These are phyloP conservation scores for Amanita fuliginea DNA, from an alignment of 768 basidiomycete genomes.

Conservation along the genomic window DNA sequence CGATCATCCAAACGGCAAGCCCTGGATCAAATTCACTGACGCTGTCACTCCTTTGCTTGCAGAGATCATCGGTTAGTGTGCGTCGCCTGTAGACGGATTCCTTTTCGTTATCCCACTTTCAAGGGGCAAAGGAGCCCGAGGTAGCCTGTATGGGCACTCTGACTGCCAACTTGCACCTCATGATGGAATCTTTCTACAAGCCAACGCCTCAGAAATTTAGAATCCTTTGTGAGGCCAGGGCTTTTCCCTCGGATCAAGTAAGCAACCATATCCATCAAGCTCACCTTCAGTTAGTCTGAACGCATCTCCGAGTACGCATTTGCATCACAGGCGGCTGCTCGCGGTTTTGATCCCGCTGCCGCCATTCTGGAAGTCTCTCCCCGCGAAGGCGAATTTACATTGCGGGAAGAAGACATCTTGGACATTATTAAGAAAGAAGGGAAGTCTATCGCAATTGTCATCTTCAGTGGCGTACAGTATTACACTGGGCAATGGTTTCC, in stretches of 20 bases:
- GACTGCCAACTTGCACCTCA: conserved; percentile 90
- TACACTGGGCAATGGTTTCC: conserved; percentile 96
- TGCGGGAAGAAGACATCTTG: conserved; percentile 87
- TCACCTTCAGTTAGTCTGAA: not conserved
- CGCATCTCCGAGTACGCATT: conserved; percentile 71
- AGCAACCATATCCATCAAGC: conserved; percentile 14
- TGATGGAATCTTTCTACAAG: conserved; percentile 91
- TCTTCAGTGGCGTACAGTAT: conserved; percentile 93
- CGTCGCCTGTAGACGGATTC: too few relatives aligned
- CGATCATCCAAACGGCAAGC: conserved; percentile 70
- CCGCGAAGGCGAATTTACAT: conserved; percentile 70
- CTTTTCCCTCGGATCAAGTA: conserved; percentile 96
- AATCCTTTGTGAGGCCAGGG: conserved; percentile 88
- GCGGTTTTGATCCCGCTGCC: conserved; percentile 63
- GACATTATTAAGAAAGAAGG: conserved; percentile 63
- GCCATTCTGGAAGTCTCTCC: conserved; percentile 75
- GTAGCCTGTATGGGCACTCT: conserved; percentile 93
- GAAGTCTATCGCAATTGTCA: conserved; percentile 72
- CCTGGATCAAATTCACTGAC: conserved; percentile 75
- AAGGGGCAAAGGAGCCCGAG: conserved; percentile 76
- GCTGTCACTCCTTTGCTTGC: conserved; percentile 66
- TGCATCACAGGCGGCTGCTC: conserved; percentile 77
- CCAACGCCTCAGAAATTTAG: conserved; percentile 80
- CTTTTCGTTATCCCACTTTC: conserved; percentile 18
- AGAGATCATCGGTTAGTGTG: conserved; percentile 63